Conservation (phyloP, 176 grass and related monocot species). For the Cenchrus purpureus region DNA sequence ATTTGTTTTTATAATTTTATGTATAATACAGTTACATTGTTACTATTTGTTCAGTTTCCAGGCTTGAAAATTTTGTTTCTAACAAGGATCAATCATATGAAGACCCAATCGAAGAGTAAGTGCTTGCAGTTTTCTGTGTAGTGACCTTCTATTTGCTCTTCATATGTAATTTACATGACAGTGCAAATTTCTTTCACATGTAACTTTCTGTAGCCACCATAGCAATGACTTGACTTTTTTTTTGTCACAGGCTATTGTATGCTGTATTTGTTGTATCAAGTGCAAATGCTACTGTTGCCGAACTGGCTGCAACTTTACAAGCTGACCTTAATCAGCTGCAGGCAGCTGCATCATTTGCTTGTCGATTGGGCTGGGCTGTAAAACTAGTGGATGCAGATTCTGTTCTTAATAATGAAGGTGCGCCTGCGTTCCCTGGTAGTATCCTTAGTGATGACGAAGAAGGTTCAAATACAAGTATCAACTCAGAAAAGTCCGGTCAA, state of each 20-base stretch:
- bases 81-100: conserved; percentile 98
- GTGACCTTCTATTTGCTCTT: conserved; percentile 28
- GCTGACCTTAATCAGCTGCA: conserved; percentile 88
- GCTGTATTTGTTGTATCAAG: conserved; percentile 98
- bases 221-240: conserved; percentile 40
- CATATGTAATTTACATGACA: background rate
- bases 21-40: conserved; percentile 13
- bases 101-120: conserved; percentile 99
- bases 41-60: conserved; percentile 81
- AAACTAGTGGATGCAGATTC: conserved; percentile 82
- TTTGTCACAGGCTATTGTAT: conserved; percentile 79
- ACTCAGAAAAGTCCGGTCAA: conserved; percentile 76
- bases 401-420: conserved; percentile 62
- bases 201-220: conserved; percentile 29
- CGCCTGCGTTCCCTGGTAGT: conserved; percentile 52
- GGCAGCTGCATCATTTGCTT: conserved; percentile 95
- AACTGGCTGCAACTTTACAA: conserved; percentile 91
- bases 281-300: conserved; percentile 95
- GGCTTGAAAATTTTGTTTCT: conserved; percentile 95
- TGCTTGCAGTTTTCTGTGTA: conserved; percentile 32
- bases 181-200: background rate
- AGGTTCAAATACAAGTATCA: conserved; percentile 85
- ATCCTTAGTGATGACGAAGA: conserved; percentile 98
- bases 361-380: conserved; percentile 84
- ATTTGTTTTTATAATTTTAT: conserved; percentile 36